A percentile compares a stretch with the other conserved stretches of the same genome.
phyloP scores from a whole-genome alignment of 2,329 filamentous ascomycete species.

The Cercospora sesami region DNA sequence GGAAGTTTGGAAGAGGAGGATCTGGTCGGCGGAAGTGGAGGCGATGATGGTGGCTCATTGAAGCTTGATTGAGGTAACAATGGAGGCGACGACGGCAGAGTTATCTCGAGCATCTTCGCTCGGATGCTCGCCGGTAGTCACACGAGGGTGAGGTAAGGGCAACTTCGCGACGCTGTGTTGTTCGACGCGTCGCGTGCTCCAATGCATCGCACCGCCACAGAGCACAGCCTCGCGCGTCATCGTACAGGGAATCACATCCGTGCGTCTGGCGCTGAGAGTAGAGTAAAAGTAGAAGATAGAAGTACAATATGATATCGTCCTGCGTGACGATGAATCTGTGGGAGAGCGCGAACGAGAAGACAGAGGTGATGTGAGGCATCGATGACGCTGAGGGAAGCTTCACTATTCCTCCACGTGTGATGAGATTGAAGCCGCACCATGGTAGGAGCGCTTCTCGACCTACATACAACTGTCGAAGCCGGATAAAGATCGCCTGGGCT shows the following conservation, averaged over 20 bases:
- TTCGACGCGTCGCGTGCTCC: neutral
- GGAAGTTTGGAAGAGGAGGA: slow-evolving; percentile 13
- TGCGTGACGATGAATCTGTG: neutral
- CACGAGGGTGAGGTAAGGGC: neutral
- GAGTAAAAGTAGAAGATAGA: neutral
- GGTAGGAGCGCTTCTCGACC: neutral
- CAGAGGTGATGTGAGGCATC: neutral
- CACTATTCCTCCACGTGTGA: neutral
- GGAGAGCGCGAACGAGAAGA: neutral
- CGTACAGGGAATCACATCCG: neutral
- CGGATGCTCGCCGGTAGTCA: slow-evolving; percentile 29
- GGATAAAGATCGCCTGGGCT: neutral
- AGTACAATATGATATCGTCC: neutral
- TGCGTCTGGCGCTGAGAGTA: neutral
- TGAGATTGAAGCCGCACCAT: neutral
- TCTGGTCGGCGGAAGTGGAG: slow-evolving; percentile 25
- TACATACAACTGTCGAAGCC: neutral
- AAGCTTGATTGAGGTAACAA: slow-evolving; percentile 25
- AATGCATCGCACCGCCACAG: neutral
- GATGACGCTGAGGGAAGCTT: neutral
- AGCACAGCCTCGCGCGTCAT: neutral
- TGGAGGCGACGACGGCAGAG: slow-evolving; percentile 39
- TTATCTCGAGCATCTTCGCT: slow-evolving; percentile 30
- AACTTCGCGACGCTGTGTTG: neutral
- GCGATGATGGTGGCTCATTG: slow-evolving; percentile 26